These are phyloP conservation scores for Tulasnella sp. DNA, from an alignment of 768 basidiomycete species.

Conservation along the genomic window DNA sequence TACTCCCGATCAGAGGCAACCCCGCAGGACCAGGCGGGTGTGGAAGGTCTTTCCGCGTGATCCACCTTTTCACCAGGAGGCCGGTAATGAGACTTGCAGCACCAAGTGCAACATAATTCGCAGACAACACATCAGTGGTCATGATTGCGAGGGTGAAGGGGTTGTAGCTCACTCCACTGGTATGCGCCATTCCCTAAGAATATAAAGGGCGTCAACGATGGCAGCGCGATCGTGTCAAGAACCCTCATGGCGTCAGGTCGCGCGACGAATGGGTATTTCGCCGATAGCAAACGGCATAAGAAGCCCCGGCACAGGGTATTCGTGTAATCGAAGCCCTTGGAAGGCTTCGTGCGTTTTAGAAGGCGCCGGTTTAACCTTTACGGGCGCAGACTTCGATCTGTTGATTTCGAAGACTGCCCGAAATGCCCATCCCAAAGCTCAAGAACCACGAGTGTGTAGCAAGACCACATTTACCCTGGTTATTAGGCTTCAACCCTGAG, in stretches of 20 bases:
- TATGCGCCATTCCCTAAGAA: not conserved
- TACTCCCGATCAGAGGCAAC: constrained; percentile 45
- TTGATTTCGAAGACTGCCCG: not conserved
- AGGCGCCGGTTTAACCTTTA: not conserved
- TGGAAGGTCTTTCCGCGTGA: constrained; percentile 20
- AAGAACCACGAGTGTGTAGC: too few relatives aligned
- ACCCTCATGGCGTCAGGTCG: not conserved
- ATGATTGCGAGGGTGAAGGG: not conserved
- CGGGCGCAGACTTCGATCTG: too few relatives aligned
- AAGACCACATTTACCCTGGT: too few relatives aligned
- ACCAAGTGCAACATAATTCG: not conserved
- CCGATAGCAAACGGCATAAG: not conserved
- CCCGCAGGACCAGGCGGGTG: constrained; percentile 46
- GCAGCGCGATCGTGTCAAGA: not conserved
- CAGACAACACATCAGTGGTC: not conserved
- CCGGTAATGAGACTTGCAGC: not conserved
- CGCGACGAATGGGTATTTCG: not conserved
- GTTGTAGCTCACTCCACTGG: not conserved
- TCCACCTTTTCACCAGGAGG: not conserved
- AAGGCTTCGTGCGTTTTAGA: too few relatives aligned
- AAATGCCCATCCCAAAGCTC: too few relatives aligned
- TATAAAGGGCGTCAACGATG: not conserved
- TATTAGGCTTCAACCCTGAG: too few relatives aligned
- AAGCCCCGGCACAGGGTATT: too few relatives aligned
- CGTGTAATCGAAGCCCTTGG: too few relatives aligned